A percentile compares a stretch with the other conserved stretches of the same genome.
These are phyloP conservation scores for Blepharisma stoltei DNA, from an alignment of 73 alveolate genomes.

Conservation along the genomic window DNA sequence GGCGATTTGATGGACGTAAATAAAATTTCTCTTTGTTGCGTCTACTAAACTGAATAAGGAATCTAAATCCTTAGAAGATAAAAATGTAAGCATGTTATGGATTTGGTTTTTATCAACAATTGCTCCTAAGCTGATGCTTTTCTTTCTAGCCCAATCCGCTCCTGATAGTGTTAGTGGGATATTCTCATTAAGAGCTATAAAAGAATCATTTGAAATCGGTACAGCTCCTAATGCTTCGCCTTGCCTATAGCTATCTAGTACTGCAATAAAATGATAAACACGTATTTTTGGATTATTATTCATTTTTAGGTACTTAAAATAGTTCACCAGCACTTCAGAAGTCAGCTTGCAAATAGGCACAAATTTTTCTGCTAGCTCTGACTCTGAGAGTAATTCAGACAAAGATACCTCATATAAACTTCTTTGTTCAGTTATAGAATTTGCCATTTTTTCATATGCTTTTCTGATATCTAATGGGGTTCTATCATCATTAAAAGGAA, in stretches of 20 bases:
- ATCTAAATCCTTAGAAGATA: background rate
- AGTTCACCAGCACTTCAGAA: background rate
- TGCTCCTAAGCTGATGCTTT: background rate
- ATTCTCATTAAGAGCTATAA: background rate
- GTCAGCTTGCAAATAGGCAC: background rate
- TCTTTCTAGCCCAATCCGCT: background rate
- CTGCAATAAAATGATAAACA: background rate
- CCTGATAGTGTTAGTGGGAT: background rate
- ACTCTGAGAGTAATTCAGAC: background rate
- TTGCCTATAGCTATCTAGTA: conserved; percentile 11
- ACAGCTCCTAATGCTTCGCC: background rate
- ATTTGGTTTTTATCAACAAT: background rate
- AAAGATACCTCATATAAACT: background rate
- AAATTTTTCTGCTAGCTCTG: background rate
- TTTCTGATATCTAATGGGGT: background rate
- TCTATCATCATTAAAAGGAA: background rate
- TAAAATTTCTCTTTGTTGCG: too few relatives aligned
- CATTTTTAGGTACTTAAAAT: background rate
- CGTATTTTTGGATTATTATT: background rate
- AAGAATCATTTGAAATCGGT: background rate
- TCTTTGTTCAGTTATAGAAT: background rate
- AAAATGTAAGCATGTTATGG: background rate
- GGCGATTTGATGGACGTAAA: too few relatives aligned
- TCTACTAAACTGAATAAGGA: too few relatives aligned
- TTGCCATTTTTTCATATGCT: background rate